phyloP scores from a whole-genome alignment of 163 green algal species.

The Chlorella variabilis region DNA sequence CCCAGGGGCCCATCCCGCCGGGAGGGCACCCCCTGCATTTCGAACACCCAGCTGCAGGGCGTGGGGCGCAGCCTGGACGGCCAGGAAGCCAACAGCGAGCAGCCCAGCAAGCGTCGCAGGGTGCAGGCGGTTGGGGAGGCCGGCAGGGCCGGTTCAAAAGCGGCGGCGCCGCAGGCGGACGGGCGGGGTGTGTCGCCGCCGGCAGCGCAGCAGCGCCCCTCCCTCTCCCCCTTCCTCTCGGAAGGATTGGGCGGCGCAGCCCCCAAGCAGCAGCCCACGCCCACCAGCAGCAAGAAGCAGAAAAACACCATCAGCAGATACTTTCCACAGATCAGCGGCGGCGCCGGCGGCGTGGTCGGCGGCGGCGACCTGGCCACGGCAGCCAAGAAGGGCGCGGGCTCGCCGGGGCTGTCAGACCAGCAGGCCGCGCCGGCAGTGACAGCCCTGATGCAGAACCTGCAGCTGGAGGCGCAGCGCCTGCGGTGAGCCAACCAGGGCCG shows the following conservation, averaged over 20 bases:
- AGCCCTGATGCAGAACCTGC: background rate
- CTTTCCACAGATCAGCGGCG: slow-evolving; percentile 21
- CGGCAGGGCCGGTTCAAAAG: slow-evolving; percentile 4
- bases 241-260: background rate
- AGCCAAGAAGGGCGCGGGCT: background rate
- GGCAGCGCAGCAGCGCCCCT: slow-evolving; percentile 1
- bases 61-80: slow-evolving; percentile 29
- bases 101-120: slow-evolving; percentile 34
- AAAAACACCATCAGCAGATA: slow-evolving; percentile 52
- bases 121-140: background rate
- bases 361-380: background rate
- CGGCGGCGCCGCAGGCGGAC: background rate
- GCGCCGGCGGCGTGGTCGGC: background rate
- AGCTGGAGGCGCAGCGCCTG: slow-evolving; percentile 13
- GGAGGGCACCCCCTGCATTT: slow-evolving; percentile 21
- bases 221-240: slow-evolving; percentile 31
- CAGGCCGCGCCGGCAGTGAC: background rate
- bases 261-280: slow-evolving; percentile 8
- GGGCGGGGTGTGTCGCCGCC: background rate
- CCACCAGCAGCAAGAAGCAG: slow-evolving; percentile 37
- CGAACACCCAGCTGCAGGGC: slow-evolving; percentile 15
- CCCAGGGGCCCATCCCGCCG: background rate
- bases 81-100: slow-evolving; percentile 20
- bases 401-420: slow-evolving; percentile 6
- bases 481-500: background rate